phyloP scores from a whole-genome alignment of 306 rosid species.

The Adenanthera pavonina region DNA sequence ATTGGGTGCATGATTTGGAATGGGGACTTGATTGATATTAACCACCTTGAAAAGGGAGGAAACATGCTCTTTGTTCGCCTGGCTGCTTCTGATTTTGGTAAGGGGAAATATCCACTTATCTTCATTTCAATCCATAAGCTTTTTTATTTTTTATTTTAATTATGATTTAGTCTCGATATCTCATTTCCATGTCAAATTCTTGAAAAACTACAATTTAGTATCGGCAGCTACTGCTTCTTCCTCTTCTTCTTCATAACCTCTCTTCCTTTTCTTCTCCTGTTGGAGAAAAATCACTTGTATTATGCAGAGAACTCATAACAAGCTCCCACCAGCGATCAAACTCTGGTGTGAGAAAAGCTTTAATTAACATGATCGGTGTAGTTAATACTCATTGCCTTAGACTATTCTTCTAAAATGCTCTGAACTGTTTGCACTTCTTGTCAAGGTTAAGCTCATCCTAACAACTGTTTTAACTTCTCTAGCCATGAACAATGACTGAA shows the following conservation, averaged over 20 bases:
- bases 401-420: conserved; percentile 2
- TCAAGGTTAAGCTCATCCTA: conserved; percentile 6
- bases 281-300: neutral
- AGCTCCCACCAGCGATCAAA: neutral
- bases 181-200: neutral
- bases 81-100: conserved; percentile 65
- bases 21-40: conserved; percentile 56
- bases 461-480: neutral
- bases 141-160: neutral
- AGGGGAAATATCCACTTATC: conserved; percentile 11
- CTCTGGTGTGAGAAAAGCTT: neutral
- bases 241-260: too few relatives aligned
- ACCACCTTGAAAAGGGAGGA: conserved; percentile 51
- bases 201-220: too few relatives aligned
- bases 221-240: too few relatives aligned
- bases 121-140: neutral
- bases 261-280: too few relatives aligned
- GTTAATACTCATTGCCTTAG: neutral
- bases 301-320: too few relatives aligned
- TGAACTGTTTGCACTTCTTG: neutral
- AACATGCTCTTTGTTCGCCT: conserved; percentile 58
- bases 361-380: neutral
- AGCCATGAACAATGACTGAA: neutral
- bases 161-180: neutral
- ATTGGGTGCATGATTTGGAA: conserved; percentile 82